Conservation (phyloP, 305 asterid genomes). For the Solanum hybrid region DNA sequence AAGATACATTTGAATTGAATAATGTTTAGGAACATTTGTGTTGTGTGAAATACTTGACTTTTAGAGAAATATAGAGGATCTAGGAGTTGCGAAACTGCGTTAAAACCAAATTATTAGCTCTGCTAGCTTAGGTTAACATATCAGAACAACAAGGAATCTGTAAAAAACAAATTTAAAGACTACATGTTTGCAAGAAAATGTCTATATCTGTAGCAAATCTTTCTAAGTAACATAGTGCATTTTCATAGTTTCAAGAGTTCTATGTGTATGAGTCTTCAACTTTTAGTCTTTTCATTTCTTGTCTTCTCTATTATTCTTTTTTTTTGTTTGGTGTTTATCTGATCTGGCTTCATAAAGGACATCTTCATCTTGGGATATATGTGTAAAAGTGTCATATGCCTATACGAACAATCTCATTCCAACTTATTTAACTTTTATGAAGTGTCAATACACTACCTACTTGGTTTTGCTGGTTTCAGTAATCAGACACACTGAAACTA, state of each 20-base stretch:
- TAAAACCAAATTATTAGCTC: not conserved
- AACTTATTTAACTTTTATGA: not conserved
- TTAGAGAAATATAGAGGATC: not conserved
- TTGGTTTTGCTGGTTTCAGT: not conserved
- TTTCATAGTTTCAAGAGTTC: not conserved
- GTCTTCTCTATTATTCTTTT: not conserved
- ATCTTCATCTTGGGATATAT: not conserved
- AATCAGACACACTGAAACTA: not conserved
- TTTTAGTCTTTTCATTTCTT: not conserved
- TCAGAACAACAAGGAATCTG: not conserved
- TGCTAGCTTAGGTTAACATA: not conserved
- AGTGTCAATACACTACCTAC: not conserved
- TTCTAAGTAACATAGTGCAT: not conserved
- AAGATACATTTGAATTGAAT: not conserved
- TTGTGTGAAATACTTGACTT: not conserved
- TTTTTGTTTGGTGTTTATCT: not conserved
- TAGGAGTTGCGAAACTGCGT: not conserved
- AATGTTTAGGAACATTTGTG: not conserved
- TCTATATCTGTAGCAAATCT: not conserved
- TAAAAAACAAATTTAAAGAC: not conserved
- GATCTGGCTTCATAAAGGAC: not conserved
- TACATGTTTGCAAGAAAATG: not conserved
- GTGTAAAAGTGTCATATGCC: not conserved
- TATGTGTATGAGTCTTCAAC: not conserved
- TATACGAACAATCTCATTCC: not conserved